Evolutionary conservation across 768 basidiomycete genomes (phyloP).

Genomic region (Flagelloscypha sp.): DNA sequence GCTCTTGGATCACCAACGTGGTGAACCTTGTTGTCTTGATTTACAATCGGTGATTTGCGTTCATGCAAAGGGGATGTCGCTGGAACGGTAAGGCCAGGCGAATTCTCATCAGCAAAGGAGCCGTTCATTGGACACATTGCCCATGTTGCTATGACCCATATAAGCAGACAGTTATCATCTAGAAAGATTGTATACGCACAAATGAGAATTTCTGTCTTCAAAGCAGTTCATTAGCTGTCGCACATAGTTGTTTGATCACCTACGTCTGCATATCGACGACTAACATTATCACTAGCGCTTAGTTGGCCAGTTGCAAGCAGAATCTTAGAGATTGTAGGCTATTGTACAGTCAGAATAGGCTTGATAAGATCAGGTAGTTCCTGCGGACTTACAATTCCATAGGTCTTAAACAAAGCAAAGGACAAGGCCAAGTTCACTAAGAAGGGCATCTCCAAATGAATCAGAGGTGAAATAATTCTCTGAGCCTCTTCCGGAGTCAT

Average conservation of each 20-base stretch:
- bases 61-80: constrained; percentile 6
- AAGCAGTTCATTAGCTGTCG: constrained; percentile 1
- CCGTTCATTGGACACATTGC: constrained; percentile 8
- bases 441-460: constrained; percentile 37
- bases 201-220: constrained; percentile 37
- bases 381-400: constrained; percentile 36
- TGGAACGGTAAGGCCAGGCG: constrained; percentile 26
- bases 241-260: constrained; percentile 11
- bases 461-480: constrained; percentile 26
- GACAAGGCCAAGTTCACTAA: constrained; percentile 31
- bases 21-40: constrained; percentile 6
- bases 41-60: too few relatives aligned
- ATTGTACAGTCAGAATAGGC: background rate
- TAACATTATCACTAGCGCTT: constrained; percentile 23
- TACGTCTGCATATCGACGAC: constrained; percentile 42
- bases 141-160: constrained; percentile 25
- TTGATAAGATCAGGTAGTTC: background rate
- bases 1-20: constrained; percentile 31
- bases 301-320: constrained; percentile 35
- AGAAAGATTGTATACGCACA: constrained; percentile 15
- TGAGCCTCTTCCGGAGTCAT: constrained; percentile 41
- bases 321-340: constrained; percentile 41
- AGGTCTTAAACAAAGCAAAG: constrained; percentile 49
- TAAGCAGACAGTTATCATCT: background rate
- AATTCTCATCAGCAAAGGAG: too few relatives aligned